A percentile compares a stretch with the other conserved stretches of the same genome.
phyloP scores from a whole-genome alignment of 2,329 filamentous ascomycete genomes.

The Neonectria punicea region DNA sequence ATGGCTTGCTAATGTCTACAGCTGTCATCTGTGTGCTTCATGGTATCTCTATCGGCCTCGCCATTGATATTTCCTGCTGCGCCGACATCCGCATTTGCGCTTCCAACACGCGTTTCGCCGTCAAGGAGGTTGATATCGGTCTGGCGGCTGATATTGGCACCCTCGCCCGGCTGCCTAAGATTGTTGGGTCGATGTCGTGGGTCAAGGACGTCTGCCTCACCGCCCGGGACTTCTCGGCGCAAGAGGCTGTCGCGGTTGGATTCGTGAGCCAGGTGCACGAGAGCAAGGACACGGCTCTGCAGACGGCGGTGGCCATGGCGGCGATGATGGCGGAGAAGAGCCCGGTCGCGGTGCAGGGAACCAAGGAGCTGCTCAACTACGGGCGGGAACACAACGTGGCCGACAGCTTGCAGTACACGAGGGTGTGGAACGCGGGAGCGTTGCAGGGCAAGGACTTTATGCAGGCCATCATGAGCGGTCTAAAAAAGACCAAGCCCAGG shows the following conservation, averaged over 20 bases:
- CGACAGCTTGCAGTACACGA: conserved; percentile 85
- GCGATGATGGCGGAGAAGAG: conserved; percentile 79
- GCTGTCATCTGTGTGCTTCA: conserved; percentile 86
- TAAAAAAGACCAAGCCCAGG: conserved; percentile 81
- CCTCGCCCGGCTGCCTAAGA: conserved; percentile 76
- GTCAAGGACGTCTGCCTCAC: conserved; percentile 82
- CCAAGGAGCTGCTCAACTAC: conserved; percentile 87
- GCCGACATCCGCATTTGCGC: conserved; percentile 77
- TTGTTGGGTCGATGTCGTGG: conserved; percentile 77
- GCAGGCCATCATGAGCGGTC: conserved; percentile 77
- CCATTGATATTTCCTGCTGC: conserved; percentile 77
- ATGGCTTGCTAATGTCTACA: conserved; percentile 46
- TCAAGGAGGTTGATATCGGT: conserved; percentile 87
- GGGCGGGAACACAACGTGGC: conserved; percentile 80
- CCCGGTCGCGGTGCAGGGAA: conserved; percentile 86
- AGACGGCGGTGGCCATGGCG: conserved; percentile 71
- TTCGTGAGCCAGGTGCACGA: conserved; percentile 74
- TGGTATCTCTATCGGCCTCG: conserved; percentile 80
- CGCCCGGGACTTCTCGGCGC: conserved; percentile 74
- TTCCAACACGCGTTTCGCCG: conserved; percentile 69
- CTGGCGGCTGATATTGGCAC: conserved; percentile 84
- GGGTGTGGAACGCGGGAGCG: conserved; percentile 86
- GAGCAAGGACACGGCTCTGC: conserved; percentile 71
- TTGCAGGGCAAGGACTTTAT: conserved; percentile 84
- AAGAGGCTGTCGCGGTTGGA: conserved; percentile 76